Conservation (phyloP, 2,329 filamentous ascomycete species). For the Verticillium nonalfalfae region DNA sequence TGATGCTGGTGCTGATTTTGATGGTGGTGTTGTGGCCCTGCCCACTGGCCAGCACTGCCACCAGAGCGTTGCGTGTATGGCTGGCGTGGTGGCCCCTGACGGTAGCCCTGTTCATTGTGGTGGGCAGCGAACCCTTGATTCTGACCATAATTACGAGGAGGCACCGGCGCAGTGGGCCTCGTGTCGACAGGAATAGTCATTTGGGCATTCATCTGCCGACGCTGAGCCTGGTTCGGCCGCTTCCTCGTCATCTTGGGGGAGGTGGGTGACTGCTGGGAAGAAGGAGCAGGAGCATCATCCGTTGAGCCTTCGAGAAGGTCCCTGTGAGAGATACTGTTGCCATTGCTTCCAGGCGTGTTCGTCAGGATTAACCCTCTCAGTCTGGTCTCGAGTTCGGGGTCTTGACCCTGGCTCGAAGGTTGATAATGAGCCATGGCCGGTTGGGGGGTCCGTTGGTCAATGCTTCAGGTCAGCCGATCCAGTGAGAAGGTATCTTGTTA, state of each 20-base stretch:
- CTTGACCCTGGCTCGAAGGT: not conserved
- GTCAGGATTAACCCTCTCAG: conserved; percentile 54
- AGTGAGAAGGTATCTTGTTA: not conserved
- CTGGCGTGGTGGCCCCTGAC: not conserved
- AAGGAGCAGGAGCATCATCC: not conserved
- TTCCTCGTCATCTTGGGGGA: conserved; percentile 31
- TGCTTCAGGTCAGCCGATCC: not conserved
- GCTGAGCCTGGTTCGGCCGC: conserved; percentile 56
- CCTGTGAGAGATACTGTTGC: not conserved
- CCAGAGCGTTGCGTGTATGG: not conserved
- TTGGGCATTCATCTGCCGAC: conserved; percentile 56
- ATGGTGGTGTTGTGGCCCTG: conserved; percentile 7
- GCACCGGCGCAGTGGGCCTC: conserved; percentile 23
- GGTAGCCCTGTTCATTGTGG: not conserved
- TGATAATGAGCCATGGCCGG: not conserved
- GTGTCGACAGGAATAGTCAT: conserved; percentile 49
- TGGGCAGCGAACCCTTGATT: not conserved
- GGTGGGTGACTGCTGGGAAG: not conserved
- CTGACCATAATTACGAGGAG: not conserved
- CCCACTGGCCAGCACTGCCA: not conserved
- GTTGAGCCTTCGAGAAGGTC: not conserved
- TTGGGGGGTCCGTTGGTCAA: not conserved
- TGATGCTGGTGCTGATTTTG: conserved; percentile 18
- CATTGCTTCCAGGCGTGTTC: conserved; percentile 27
- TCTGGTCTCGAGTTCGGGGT: conserved; percentile 41